Evolutionary conservation across 805 yeast genomes (phyloP).

Genomic region (Kazachstania viticola): DNA sequence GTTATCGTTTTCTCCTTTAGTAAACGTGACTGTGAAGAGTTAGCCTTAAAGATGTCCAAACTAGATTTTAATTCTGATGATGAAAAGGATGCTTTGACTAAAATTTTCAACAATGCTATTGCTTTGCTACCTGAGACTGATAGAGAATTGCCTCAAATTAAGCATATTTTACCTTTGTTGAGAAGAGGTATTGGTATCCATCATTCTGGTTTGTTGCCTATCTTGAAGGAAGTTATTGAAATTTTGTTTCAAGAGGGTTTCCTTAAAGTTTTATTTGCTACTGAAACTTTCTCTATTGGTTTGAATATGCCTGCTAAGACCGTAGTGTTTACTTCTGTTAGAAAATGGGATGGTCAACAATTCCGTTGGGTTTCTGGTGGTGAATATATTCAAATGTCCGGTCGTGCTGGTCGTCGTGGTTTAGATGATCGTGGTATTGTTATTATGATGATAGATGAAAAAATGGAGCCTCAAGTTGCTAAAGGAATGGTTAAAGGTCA

Average conservation of each 20-base stretch:
- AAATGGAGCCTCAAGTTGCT: conserved; percentile 98
- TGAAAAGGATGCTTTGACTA: conserved; percentile 82
- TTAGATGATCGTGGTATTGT: conserved; percentile 98
- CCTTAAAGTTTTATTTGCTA: conserved; percentile 87
- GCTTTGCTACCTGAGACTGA: conserved; percentile 81
- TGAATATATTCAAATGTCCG: conserved; percentile 98
- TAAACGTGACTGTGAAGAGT: conserved; percentile 89
- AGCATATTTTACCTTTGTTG: conserved; percentile 76
- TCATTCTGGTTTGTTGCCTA: conserved; percentile 92
- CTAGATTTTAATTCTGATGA: conserved; percentile 89
- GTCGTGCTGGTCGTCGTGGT: conserved; percentile 99
- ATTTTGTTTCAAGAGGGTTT: conserved; percentile 94
- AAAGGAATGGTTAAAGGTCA: conserved; percentile 99
- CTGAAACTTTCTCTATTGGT: conserved; percentile 97
- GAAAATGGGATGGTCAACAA: conserved; percentile 97
- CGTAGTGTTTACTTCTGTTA: conserved; percentile 91
- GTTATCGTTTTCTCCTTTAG: conserved; percentile 97
- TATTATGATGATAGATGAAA: conserved; percentile 98
- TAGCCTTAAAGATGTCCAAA: conserved; percentile 92
- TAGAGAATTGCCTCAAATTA: conserved; percentile 87
- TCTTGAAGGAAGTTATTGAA: conserved; percentile 88
- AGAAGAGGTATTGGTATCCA: conserved; percentile 97
- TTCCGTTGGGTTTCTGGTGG: conserved; percentile 99
- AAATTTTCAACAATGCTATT: conserved; percentile 85
- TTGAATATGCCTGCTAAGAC: conserved; percentile 99